Conservation (phyloP, 768 basidiomycete species). For the Kwoniella mangroviensis region DNA sequence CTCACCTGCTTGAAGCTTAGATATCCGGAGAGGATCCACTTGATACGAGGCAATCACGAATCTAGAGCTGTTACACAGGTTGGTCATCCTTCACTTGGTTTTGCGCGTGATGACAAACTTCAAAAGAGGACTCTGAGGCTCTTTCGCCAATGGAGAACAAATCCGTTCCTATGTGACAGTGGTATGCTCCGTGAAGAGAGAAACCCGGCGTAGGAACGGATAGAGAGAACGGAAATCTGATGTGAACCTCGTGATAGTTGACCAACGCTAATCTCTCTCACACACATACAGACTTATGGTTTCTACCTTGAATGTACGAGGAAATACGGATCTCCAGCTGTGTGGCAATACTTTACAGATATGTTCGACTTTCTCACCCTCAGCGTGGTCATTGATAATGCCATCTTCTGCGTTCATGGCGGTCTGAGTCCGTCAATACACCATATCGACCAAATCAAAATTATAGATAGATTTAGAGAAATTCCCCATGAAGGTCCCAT, state of each 20-base stretch:
- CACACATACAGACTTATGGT: conserved; percentile 79
- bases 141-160: conserved; percentile 26
- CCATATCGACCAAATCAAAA: conserved; percentile 99
- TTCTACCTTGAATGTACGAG: conserved; percentile 98
- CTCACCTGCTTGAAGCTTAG: conserved; percentile 94
- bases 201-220: conserved; percentile 38
- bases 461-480: conserved; percentile 98
- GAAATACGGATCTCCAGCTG: conserved; percentile 93
- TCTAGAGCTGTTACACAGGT: conserved; percentile 97
- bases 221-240: conserved; percentile 56
- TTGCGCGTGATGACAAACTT: conserved; percentile 45
- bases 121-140: conserved; percentile 55
- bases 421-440: conserved; percentile 99
- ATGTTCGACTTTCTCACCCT: conserved; percentile 99
- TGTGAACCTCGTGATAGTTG: conserved; percentile 33
- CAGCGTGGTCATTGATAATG: conserved; percentile 97
- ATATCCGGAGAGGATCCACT: conserved; percentile 93
- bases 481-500: conserved; percentile 99
- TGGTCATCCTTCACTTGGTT: conserved; percentile 22
- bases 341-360: conserved; percentile 99
- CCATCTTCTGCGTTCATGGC: conserved; percentile 98
- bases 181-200: conserved; percentile 51
- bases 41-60: conserved; percentile 98
- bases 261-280: conserved; percentile 25
- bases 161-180: conserved; percentile 21